Evolutionary conservation across 2,329 filamentous ascomycete species (phyloP), one percentile per base, ranked within the genome.

Genomic region (Aspergillus alliaceus): DNA sequence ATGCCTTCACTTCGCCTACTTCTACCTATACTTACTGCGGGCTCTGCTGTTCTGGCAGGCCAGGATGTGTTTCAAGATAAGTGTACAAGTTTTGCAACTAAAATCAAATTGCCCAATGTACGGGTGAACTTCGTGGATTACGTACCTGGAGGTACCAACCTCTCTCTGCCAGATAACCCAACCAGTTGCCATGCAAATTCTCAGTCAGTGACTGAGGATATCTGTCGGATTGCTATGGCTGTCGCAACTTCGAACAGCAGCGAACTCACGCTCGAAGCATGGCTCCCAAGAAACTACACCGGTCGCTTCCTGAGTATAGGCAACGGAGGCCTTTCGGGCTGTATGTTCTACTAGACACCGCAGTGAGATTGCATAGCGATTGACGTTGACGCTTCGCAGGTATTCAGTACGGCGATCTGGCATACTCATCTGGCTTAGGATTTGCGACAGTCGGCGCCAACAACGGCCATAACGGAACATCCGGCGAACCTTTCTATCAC

Each of bases 401-500:
- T 59, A 75, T 77, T 27, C 74, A 77, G 62, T 77, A 82, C 57
- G 69, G 75, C 57, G 79, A 77, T 59, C 66, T 76, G 29, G 77
- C 71, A 1, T 82, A 82, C 44, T 74, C 75, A 1, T 66, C 73
- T 6, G 61, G 69, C 0, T 67, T 76, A 15, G 78, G 78, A 0
- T 82, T 82, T 53, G 74, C 79, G 1, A 70, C 74, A 0, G 74
- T 82, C 27, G 80, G 78, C 2, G 76, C 80, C 1, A 82, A 82
- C 56, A 80, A 79, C 22, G 80, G 80, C 3, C 80, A 82, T 47
- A 80, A 81, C 59, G 80, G 79, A 35, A 72, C 74, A 3, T 75
- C 72, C 3, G 81, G 80, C n/a, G 54, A 66, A 24, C 70, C 78
- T 0, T 82, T 83, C 60, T 76, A 78, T 50, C 70, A 77, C 18